Evolutionary conservation across 495 filamentous ascomycete species (phyloP).

Genomic region (Hypoxylon lienhwacheense): DNA sequence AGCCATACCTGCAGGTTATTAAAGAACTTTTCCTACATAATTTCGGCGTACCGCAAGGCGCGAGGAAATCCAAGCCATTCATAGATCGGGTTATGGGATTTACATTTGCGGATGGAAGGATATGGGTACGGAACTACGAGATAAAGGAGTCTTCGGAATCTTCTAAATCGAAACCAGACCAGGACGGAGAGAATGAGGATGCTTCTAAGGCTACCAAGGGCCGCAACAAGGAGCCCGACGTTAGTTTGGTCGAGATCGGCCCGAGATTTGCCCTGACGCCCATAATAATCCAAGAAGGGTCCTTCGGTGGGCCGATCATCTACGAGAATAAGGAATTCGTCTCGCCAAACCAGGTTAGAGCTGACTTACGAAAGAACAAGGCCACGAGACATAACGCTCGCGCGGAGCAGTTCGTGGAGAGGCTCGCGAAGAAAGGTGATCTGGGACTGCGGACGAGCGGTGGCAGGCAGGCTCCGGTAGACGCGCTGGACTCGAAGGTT

Average conservation of each 20-base stretch:
- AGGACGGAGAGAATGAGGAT: slow-evolving; percentile 37
- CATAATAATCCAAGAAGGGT: slow-evolving; percentile 92
- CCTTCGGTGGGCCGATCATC: slow-evolving; percentile 94
- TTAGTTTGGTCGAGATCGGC: slow-evolving; percentile 89
- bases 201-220: slow-evolving; percentile 39
- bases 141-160: slow-evolving; percentile 80
- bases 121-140: slow-evolving; percentile 96
- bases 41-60: slow-evolving; percentile 89
- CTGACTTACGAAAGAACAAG: slow-evolving; percentile 73
- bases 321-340: slow-evolving; percentile 99
- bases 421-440: slow-evolving; percentile 70
- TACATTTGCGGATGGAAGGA: slow-evolving; percentile 89
- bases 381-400: slow-evolving; percentile 73
- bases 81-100: slow-evolving; percentile 93
- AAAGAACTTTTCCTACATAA: slow-evolving; percentile 87
- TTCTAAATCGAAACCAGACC: slow-evolving; percentile 47
- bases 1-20: slow-evolving; percentile 69
- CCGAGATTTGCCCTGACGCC: slow-evolving; percentile 94
- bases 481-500: slow-evolving; percentile 76
- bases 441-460: slow-evolving; percentile 71
- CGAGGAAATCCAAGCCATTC: slow-evolving; percentile 91
- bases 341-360: slow-evolving; percentile 88
- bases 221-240: slow-evolving; percentile 62
- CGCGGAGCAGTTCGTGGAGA: slow-evolving; percentile 71
- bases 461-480: slow-evolving; percentile 59